phyloP scores from a whole-genome alignment of 371 early-diverging fungal genomes.

The Mortierella sp. region DNA sequence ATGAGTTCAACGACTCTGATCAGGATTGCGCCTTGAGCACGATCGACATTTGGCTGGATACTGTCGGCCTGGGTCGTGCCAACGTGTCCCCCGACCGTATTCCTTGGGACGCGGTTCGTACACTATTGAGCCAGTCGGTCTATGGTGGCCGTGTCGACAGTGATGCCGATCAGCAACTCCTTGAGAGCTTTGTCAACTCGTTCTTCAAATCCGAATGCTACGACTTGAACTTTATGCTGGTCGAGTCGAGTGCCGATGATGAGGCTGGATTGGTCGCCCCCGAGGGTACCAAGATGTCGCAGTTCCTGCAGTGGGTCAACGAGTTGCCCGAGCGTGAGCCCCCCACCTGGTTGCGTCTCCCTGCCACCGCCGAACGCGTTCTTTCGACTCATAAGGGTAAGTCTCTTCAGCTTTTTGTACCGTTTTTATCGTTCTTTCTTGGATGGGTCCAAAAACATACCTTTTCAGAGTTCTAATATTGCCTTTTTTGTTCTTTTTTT shows the following conservation, averaged over 20 bases:
- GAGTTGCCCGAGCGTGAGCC: slow-evolving; percentile 94
- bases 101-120: slow-evolving; percentile 95
- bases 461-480: not conserved
- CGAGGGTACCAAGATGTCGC: slow-evolving; percentile 90
- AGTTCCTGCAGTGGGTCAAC: slow-evolving; percentile 92
- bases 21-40: slow-evolving; percentile 91
- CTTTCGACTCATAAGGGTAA: slow-evolving; percentile 82
- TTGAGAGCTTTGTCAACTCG: slow-evolving; percentile 91
- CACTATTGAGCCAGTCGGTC: slow-evolving; percentile 88
- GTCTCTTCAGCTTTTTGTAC: not conserved
- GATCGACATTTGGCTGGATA: slow-evolving; percentile 92
- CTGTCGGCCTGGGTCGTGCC: slow-evolving; percentile 83
- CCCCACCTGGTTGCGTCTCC: slow-evolving; percentile 97
- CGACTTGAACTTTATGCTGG: slow-evolving; percentile 86
- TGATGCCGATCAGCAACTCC: slow-evolving; percentile 88
- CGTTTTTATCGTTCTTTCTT: not conserved
- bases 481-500: slow-evolving; percentile 7
- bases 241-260: slow-evolving; percentile 65
- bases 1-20: slow-evolving; percentile 99
- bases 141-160: slow-evolving; percentile 98
- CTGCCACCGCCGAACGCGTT: slow-evolving; percentile 94
- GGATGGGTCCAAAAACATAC: not conserved
- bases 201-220: slow-evolving; percentile 89
- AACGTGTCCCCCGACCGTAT: slow-evolving; percentile 96
- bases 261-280: slow-evolving; percentile 76